phyloP scores from a whole-genome alignment of 2,329 filamentous ascomycete genomes.

The Fusarium floridanum region DNA sequence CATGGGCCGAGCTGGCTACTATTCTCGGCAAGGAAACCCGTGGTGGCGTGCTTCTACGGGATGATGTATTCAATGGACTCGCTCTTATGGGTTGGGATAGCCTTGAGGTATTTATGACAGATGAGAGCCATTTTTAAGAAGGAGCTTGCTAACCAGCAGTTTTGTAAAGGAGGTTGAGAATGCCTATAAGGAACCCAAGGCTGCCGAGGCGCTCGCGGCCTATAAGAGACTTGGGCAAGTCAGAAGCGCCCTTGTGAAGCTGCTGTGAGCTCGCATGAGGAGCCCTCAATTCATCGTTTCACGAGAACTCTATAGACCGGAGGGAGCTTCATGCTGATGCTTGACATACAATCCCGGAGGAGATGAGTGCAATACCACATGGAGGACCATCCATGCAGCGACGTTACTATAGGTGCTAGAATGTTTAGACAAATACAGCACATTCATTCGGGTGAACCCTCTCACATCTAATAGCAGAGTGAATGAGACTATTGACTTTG shows the following conservation, averaged over 20 bases:
- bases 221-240: constrained; percentile 14
- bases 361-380: neutral
- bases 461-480: neutral
- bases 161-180: constrained; percentile 9
- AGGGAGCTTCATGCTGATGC: neutral
- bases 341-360: neutral
- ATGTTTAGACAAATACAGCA: neutral
- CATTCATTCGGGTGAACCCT: neutral
- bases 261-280: neutral
- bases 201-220: constrained; percentile 1
- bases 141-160: neutral
- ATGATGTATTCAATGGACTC: constrained; percentile 14
- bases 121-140: neutral
- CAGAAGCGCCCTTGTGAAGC: constrained; percentile 8
- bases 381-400: neutral
- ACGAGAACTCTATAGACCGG: neutral
- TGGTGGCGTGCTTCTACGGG: constrained; percentile 15
- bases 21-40: constrained; percentile 17
- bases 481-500: neutral
- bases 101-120: constrained; percentile 11
- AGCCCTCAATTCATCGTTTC: neutral
- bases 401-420: neutral
- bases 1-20: constrained; percentile 8
- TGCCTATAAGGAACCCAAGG: constrained; percentile 18
- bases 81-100: constrained; percentile 27